These are phyloP conservation scores for Hypocreales sp. DNA, from an alignment of 2,329 filamentous ascomycete genomes.

Conservation along the genomic window DNA sequence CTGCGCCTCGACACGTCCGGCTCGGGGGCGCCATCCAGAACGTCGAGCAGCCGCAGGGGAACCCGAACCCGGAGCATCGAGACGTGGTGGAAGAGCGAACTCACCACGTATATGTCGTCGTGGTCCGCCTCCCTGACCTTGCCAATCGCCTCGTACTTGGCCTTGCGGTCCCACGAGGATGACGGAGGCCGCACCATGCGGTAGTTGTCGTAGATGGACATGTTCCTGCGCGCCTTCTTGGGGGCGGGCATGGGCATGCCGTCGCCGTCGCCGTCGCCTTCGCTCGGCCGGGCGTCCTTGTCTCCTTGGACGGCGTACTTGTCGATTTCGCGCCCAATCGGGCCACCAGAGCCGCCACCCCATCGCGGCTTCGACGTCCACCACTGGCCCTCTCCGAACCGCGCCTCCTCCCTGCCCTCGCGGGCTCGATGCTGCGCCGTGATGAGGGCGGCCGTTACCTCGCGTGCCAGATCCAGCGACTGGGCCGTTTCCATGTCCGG, in stretches of 20 bases:
- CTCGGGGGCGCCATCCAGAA: conserved; percentile 30
- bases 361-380: conserved; percentile 45
- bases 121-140: conserved; percentile 27
- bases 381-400: conserved; percentile 44
- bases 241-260: conserved; percentile 9
- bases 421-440: conserved; percentile 49
- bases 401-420: conserved; percentile 37
- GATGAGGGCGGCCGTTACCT: conserved; percentile 42
- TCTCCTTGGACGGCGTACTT: conserved; percentile 28
- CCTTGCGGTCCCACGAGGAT: conserved; percentile 44
- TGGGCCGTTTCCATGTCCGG: conserved; percentile 37
- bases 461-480: conserved; percentile 43
- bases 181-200: conserved; percentile 43
- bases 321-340: conserved; percentile 46
- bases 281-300: conserved; percentile 23
- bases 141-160: conserved; percentile 41
- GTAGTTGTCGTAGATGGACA: conserved; percentile 47
- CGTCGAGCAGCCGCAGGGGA: conserved; percentile 33
- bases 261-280: conserved; percentile 11
- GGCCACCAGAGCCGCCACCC: conserved; percentile 47
- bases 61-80: conserved; percentile 43
- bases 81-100: conserved; percentile 46
- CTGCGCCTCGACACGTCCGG: conserved; percentile 18
- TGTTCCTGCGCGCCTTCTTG: conserved; percentile 37
- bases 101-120: conserved; percentile 48